phyloP scores from a whole-genome alignment of 2,329 filamentous ascomycete genomes.

The Apiospora phragmitis region DNA sequence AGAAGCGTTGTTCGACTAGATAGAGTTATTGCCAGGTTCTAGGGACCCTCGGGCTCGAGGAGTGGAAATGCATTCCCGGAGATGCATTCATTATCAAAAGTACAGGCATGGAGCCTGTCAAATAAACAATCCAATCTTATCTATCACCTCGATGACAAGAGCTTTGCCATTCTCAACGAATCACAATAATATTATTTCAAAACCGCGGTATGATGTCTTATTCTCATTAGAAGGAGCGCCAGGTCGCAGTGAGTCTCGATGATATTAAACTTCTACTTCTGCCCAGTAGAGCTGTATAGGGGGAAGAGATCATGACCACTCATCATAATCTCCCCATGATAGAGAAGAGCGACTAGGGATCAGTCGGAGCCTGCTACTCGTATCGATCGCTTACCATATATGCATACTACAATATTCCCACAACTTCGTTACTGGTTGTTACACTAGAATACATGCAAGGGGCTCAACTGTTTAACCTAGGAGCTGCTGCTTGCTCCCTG shows the following conservation, averaged over 20 bases:
- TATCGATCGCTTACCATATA: background rate
- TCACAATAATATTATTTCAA: background rate
- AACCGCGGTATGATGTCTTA: background rate
- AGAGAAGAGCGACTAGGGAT: background rate
- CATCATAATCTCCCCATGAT: background rate
- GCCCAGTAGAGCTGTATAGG: background rate
- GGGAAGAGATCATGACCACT: background rate
- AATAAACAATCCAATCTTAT: background rate
- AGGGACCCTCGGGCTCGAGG: background rate
- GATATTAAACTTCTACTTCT: background rate
- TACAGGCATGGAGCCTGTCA: background rate
- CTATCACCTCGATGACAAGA: background rate
- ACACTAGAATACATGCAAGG: constrained; percentile 10
- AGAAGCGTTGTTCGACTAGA: background rate
- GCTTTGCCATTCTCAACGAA: background rate
- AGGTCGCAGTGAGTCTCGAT: background rate
- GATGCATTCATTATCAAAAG: background rate
- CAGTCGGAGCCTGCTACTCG: background rate
- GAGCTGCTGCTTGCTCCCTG: constrained; percentile 25
- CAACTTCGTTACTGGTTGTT: background rate
- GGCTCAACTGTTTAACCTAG: constrained; percentile 13
- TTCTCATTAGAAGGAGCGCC: background rate
- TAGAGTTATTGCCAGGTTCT: background rate
- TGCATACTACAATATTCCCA: background rate
- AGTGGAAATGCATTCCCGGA: background rate